Base-by-base conservation (phyloP, 257 asterid genomes). In the Ligustrum vulgare region DNA sequence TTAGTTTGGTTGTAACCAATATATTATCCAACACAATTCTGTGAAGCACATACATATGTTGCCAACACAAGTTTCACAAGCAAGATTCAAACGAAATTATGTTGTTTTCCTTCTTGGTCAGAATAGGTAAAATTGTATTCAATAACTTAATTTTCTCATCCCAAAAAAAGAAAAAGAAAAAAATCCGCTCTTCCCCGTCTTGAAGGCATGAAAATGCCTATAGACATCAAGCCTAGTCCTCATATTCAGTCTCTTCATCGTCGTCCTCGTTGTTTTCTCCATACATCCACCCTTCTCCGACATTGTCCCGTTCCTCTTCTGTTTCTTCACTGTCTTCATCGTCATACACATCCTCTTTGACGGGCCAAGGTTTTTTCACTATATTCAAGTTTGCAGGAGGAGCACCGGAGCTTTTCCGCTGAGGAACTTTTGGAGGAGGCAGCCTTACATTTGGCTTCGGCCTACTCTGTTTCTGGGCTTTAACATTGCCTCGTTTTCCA, bases 371-470 rank as follows among this genome's bases (percentile, higher is more conserved):
- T 33, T 90, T 95, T 74, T 87, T 95, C 79, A 69, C 81, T 32
- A 79, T 72, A 31, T 63, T 87, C 80, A 86, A 41, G 74, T 82
- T 92, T 65, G 85, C 92, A 2, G 86, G 79, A n/a, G 93, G 75
- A 69, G 88, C 79, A 31, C 76, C 71, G 3, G 92, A 74, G 80
- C 80, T 79, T 82, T 86, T 95, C 20, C 98, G 90, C 41, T 82
- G 90, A 47, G 86, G 71, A 73, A 78, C 92, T 87, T 93, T 95
- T 13, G 96, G 73, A 7, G 96, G 94, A 33, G 99, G 98, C 78
- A 77, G 71, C 82, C 90, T 95, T 41, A 91, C 22, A 78, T 77
- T 89, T 4, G 99, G 99, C 81, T 93, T 95, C 13, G 92, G 67
- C 86, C 97, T 86, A 80, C 63, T 91, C 22, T 83, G 93, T 76